A percentile compares a stretch with the other conserved stretches of the same genome.
Conservation (phyloP, 164 flowering plant genomes). For the Umbilicus rupestris region DNA sequence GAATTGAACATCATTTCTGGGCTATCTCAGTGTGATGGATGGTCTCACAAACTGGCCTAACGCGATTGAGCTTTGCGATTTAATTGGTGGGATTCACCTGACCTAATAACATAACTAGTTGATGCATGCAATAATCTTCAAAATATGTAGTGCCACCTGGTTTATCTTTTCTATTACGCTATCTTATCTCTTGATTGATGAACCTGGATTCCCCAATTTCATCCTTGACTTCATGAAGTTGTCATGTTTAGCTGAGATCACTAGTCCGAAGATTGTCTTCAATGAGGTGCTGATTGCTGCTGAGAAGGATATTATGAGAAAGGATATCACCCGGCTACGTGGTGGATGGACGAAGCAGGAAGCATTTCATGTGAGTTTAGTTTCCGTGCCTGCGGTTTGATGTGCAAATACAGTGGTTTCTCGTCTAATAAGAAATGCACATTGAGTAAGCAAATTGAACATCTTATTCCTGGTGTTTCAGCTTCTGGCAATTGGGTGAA, state of each 20-base stretch:
- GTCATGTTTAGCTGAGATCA: slow-evolving; percentile 75
- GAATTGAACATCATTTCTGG: neutral
- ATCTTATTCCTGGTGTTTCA: neutral
- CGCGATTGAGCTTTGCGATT: too few species aligned
- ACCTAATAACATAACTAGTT: neutral
- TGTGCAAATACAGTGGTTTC: neutral
- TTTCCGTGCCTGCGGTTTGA: neutral
- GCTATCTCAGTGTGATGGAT: neutral
- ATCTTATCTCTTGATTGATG: neutral
- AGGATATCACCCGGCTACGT: slow-evolving; percentile 83
- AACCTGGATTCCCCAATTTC: slow-evolving; percentile 5
- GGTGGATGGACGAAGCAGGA: slow-evolving; percentile 99
- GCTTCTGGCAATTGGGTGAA: neutral
- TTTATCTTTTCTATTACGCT: neutral
- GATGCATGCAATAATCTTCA: neutral
- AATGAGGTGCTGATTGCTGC: slow-evolving; percentile 78
- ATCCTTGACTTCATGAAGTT: slow-evolving; percentile 51
- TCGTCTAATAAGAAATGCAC: neutral
- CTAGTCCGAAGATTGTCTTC: slow-evolving; percentile 63
- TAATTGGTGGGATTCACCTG: neutral
- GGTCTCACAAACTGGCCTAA: too few species aligned
- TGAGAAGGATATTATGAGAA: slow-evolving; percentile 75
- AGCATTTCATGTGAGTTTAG: slow-evolving; percentile 68
- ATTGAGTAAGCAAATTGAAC: neutral
- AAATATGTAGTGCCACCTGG: neutral